A percentile compares a stretch with the other conserved stretches of the same genome.
phyloP scores from a whole-genome alignment of 768 basidiomycete genomes.

The Calocera viscosa region DNA sequence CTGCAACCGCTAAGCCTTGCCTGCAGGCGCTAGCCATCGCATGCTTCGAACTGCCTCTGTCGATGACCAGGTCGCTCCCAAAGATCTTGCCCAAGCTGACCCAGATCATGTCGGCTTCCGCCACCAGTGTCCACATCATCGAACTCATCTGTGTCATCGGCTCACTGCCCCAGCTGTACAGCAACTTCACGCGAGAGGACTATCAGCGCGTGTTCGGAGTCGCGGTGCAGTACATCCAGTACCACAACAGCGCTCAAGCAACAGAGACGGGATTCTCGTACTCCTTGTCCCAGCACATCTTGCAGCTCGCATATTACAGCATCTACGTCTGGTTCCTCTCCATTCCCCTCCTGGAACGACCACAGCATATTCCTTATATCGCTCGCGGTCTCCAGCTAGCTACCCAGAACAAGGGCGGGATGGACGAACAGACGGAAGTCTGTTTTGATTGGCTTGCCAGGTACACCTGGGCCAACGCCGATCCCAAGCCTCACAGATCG shows the following conservation, averaged over 20 bases:
- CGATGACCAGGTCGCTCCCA: slow-evolving; percentile 66
- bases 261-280: slow-evolving; percentile 48
- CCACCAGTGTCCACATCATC: slow-evolving; percentile 91
- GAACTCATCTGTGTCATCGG: slow-evolving; percentile 81
- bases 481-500: slow-evolving; percentile 75
- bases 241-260: slow-evolving; percentile 51
- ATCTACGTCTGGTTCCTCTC: slow-evolving; percentile 94
- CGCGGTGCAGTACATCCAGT: slow-evolving; percentile 82
- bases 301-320: slow-evolving; percentile 75
- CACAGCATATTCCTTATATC: slow-evolving; percentile 72
- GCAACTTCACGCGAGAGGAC: slow-evolving; percentile 81
- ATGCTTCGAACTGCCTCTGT: slow-evolving; percentile 73
- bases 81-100: slow-evolving; percentile 75
- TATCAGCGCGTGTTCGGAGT: slow-evolving; percentile 92
- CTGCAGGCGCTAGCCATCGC: slow-evolving; percentile 78
- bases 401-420: slow-evolving; percentile 54
- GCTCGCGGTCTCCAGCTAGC: slow-evolving; percentile 74
- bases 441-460: slow-evolving; percentile 96
- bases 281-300: slow-evolving; percentile 83
- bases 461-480: slow-evolving; percentile 87
- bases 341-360: slow-evolving; percentile 66
- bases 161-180: slow-evolving; percentile 62
- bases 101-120: slow-evolving; percentile 87
- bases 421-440: slow-evolving; percentile 88
- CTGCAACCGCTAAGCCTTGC: slow-evolving; percentile 73